phyloP scores from a whole-genome alignment of 139 green algal genomes.

The Pleodorina starrii region DNA sequence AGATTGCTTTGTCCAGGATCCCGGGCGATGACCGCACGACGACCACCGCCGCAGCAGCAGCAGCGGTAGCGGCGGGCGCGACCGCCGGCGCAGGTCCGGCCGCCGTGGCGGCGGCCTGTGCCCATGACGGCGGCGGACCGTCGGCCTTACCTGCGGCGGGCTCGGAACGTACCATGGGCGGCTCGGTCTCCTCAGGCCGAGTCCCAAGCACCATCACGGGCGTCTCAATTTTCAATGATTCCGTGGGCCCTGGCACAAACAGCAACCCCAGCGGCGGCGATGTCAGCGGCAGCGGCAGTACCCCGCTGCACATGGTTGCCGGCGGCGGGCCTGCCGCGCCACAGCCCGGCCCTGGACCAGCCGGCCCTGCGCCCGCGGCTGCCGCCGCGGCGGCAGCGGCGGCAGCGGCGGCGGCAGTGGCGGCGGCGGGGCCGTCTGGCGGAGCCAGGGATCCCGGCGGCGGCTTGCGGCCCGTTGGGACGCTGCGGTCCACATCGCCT shows the following conservation, averaged over 20 bases:
- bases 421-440: not conserved
- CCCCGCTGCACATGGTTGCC: not conserved
- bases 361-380: not conserved
- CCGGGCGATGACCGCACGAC: too few species aligned
- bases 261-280: not conserved
- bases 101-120: not conserved
- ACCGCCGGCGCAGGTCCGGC: not conserved
- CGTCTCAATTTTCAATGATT: conserved; percentile 33
- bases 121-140: too few species aligned
- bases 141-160: not conserved
- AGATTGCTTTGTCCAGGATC: too few species aligned
- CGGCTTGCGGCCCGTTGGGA: too few species aligned
- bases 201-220: conserved; percentile 1
- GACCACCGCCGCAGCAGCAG: not conserved
- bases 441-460: not conserved
- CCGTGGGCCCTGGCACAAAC: not conserved
- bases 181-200: not conserved
- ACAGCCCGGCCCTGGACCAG: too few species aligned
- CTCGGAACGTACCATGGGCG: not conserved
- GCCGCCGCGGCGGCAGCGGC: not conserved
- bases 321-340: not conserved
- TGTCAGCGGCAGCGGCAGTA: not conserved
- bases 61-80: too few species aligned
- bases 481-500: not conserved
- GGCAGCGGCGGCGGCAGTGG: not conserved